These are phyloP conservation scores for Hyphodiscus sp. DNA, from an alignment of 2,329 filamentous ascomycete species.

Conservation along the genomic window DNA sequence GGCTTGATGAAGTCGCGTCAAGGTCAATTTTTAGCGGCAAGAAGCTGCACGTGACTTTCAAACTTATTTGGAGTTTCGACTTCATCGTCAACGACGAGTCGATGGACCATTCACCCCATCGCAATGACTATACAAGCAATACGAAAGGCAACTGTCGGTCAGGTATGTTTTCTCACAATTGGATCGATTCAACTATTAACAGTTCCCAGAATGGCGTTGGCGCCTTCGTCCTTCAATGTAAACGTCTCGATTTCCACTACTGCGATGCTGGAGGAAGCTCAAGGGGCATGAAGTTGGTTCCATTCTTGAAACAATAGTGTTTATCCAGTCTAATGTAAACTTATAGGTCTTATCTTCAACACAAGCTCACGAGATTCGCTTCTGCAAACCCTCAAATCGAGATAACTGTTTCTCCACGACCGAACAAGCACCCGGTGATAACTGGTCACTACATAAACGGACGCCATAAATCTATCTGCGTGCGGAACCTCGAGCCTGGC, in stretches of 20 bases:
- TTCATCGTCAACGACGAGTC: not conserved
- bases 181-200: constrained; percentile 9
- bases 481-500: constrained; percentile 74
- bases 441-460: constrained; percentile 92
- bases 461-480: constrained; percentile 75
- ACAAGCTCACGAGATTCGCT: constrained; percentile 71
- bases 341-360: constrained; percentile 71
- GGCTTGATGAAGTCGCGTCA: constrained; percentile 9
- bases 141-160: constrained; percentile 45
- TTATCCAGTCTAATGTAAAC: constrained; percentile 1
- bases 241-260: constrained; percentile 91
- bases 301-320: constrained; percentile 1
- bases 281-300: constrained; percentile 79
- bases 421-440: constrained; percentile 83
- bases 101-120: not conserved
- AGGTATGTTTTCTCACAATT: constrained; percentile 35
- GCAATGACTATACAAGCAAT: constrained; percentile 49
- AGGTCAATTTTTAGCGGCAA: not conserved
- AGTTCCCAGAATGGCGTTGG: constrained; percentile 82
- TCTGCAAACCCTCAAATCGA: constrained; percentile 79
- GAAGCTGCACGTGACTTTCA: constrained; percentile 8
- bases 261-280: constrained; percentile 96
- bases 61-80: not conserved
- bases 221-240: constrained; percentile 96
- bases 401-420: constrained; percentile 83